Evolutionary conservation across 2,329 filamentous ascomycete genomes (phyloP).

Genomic region (Sporothrix pseudoabietina): DNA sequence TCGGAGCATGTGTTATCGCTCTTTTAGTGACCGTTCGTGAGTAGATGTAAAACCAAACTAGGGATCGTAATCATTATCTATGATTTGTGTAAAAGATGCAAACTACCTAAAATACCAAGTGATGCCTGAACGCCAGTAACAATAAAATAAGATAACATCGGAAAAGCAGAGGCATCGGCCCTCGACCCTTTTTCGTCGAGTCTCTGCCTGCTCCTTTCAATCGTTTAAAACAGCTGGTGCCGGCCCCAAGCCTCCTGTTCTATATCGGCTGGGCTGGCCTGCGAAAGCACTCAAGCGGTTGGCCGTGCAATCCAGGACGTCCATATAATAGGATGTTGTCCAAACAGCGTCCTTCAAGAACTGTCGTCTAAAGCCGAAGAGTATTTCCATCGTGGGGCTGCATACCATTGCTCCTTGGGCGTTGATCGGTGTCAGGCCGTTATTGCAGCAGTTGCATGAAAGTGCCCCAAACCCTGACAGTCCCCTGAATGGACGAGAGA

Average conservation of each 20-base stretch:
- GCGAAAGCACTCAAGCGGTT: too few species aligned
- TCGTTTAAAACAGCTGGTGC: neutral
- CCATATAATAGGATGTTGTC: too few species aligned
- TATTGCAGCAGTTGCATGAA: neutral
- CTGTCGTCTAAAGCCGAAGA: too few species aligned
- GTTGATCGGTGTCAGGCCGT: too few species aligned
- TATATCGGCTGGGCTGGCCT: too few species aligned
- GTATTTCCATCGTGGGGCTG: too few species aligned
- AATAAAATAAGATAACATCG: neutral
- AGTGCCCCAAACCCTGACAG: neutral
- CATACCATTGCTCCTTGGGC: too few species aligned
- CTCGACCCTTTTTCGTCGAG: neutral
- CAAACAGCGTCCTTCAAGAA: too few species aligned
- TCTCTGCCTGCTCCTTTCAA: neutral
- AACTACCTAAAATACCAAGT: neutral
- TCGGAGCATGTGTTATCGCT: neutral
- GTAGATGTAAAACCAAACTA: neutral
- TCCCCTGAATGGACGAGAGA: neutral
- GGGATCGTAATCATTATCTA: neutral
- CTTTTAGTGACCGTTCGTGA: neutral
- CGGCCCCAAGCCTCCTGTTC: neutral
- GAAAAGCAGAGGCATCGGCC: neutral
- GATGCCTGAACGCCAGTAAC: conserved; percentile 8
- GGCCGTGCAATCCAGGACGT: too few species aligned
- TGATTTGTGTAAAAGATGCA: conserved; percentile 7